Evolutionary conservation across 1,284 basidiomycete genomes (phyloP), one percentile per base, ranked within the genome.

Genomic region (Coniferiporia sulphurascens): DNA sequence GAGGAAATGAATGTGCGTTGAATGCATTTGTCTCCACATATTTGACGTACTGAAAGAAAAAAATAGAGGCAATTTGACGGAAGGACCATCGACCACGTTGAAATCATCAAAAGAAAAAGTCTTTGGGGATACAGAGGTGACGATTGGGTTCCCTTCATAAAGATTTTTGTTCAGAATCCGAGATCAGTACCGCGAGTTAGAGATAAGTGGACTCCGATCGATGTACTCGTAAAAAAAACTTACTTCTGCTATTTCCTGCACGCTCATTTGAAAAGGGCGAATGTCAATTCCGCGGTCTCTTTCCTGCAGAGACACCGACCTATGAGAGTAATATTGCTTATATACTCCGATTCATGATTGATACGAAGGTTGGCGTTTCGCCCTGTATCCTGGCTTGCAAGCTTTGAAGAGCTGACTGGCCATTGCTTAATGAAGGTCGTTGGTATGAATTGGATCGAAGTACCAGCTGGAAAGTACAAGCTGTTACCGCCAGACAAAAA

Each of bases 401-500:
- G 38, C 9, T 27, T 27, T 27, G 27, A n/a, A 43, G 41, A 43
- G 10, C n/a, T 43, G 41, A n/a, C 44, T 8, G 44, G 22, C 63
- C 48, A 3, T 59, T 44, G 9, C 51, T n/a, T 44, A 44, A 59
- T 41, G 7, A 64, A 95, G 91, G 84, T 98, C 21, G 87, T 95
- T 48, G 95, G 95, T 3, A 98, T 98, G 95, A 98, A 96, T 70
- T 98, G 95, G 95, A 87, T 98, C 45, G 93, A 97, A 72, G 76
- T 94, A 17, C 89, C 89, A 1, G 85, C 87, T 1, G 90, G 91
- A 1, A 85, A 84, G 65, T 98, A 97, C 68, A 76, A 78, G 15
- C 66, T 95, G 8, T 63, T 87, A 15, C 66, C 79, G 0, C 76
- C 73, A 7, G 76, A 78, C 35, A 78, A 80, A 35, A 90, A 86